Conservation (phyloP, 1,284 basidiomycete species). For the Grifola frondosa region DNA sequence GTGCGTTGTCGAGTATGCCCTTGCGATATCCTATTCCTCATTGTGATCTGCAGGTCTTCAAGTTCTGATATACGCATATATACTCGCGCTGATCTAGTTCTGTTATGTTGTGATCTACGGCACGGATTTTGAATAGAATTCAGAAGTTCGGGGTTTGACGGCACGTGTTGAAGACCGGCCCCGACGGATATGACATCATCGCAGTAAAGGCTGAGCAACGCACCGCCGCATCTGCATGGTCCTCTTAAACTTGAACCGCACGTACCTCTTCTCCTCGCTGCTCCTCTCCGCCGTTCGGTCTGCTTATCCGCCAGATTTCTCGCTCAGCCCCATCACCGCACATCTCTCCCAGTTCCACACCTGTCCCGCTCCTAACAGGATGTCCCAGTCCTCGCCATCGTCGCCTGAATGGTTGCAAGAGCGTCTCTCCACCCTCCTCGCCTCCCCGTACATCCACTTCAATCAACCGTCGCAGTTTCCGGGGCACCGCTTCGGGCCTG, state of each 20-base stretch:
- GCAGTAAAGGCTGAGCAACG: too few species aligned
- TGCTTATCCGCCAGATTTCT: background rate
- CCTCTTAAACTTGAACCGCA: too few species aligned
- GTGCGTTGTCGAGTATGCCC: conserved; percentile 38
- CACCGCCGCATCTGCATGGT: too few species aligned
- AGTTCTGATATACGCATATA: too few species aligned
- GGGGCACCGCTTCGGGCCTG: conserved; percentile 27
- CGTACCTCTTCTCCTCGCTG: too few species aligned
- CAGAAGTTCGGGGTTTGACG: too few species aligned
- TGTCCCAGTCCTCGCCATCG: conserved; percentile 7
- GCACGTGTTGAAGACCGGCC: too few species aligned
- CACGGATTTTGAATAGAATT: too few species aligned
- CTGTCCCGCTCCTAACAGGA: conserved; percentile 8
- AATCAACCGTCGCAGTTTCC: conserved; percentile 13
- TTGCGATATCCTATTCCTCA: background rate
- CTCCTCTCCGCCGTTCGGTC: background rate
- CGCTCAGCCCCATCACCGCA: conserved; percentile 5
- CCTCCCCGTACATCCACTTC: conserved; percentile 34
- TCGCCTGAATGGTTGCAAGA: conserved; percentile 28
- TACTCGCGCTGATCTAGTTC: too few species aligned
- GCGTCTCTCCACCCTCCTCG: conserved; percentile 26
- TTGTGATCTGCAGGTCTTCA: conserved; percentile 48
- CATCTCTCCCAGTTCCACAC: conserved; percentile 5
- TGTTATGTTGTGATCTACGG: too few species aligned
- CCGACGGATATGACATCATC: too few species aligned